A percentile compares a stretch with the other conserved stretches of the same genome.
Conservation (phyloP, 177 flowering plant genomes). For the Vitis hybrid region DNA sequence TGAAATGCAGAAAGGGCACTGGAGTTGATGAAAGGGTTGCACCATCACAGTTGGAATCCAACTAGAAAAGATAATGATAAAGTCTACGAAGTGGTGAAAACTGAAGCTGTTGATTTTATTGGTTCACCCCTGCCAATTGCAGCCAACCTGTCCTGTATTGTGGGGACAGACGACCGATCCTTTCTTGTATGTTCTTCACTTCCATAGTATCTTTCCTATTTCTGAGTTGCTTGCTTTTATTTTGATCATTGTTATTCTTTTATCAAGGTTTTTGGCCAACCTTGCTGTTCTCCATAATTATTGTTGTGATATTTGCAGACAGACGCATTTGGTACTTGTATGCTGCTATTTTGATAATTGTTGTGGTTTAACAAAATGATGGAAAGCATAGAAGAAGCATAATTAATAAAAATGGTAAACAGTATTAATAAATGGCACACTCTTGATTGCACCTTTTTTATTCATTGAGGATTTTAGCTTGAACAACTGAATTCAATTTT, state of each 20-base stretch:
- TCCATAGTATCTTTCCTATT: background rate
- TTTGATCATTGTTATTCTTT: background rate
- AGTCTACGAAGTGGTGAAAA: slow-evolving; percentile 9
- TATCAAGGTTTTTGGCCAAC: background rate
- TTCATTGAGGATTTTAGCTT: background rate
- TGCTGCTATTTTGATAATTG: background rate
- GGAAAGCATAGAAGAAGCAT: background rate
- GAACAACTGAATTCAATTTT: background rate
- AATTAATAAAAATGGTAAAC: background rate
- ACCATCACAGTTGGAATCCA: slow-evolving; percentile 5
- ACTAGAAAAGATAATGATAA: background rate
- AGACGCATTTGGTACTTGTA: background rate
- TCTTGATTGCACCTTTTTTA: background rate
- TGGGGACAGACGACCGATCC: slow-evolving; percentile 9
- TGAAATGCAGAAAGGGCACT: slow-evolving; percentile 14
- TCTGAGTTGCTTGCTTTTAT: background rate
- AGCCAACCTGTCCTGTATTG: slow-evolving; percentile 16
- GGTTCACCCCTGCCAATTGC: slow-evolving; percentile 4
- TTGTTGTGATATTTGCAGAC: background rate
- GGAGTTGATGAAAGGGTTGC: slow-evolving; percentile 10
- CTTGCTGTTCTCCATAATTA: background rate
- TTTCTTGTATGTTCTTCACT: slow-evolving; percentile 22
- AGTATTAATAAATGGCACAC: background rate
- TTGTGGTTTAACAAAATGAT: background rate
- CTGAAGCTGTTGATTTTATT: slow-evolving; percentile 11